Evolutionary conservation across 2,329 filamentous ascomycete species (phyloP).

Genomic region (Mycosphaerelloides madeirae): DNA sequence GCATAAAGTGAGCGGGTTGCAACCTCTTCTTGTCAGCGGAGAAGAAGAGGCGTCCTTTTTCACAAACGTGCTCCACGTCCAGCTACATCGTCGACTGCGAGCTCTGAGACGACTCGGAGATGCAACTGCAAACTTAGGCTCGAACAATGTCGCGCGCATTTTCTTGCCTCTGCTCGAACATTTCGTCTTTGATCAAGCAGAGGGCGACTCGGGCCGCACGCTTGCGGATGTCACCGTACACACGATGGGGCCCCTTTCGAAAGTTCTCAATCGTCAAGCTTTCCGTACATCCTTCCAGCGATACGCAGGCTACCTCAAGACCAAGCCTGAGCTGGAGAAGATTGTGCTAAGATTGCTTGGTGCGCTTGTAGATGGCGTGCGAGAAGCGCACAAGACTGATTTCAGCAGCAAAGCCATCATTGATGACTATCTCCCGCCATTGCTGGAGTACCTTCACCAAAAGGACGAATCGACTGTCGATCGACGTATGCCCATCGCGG

Average conservation of each 20-base stretch:
- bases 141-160: conserved; percentile 76
- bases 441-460: conserved; percentile 82
- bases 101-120: conserved; percentile 72
- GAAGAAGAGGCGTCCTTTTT: conserved; percentile 87
- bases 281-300: conserved; percentile 79
- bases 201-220: conserved; percentile 73
- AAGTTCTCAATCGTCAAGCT: conserved; percentile 82
- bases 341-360: conserved; percentile 77
- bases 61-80: conserved; percentile 84
- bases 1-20: conserved; percentile 68
- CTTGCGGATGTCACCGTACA: conserved; percentile 80
- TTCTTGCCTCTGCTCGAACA: conserved; percentile 91
- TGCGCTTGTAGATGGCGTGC: conserved; percentile 73
- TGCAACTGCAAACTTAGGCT: conserved; percentile 63
- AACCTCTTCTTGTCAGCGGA: conserved; percentile 61
- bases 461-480: conserved; percentile 95
- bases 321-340: conserved; percentile 78
- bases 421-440: conserved; percentile 68
- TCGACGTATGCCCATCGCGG: conserved; percentile 81
- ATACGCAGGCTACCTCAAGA: conserved; percentile 76
- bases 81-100: conserved; percentile 77
- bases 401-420: conserved; percentile 46
- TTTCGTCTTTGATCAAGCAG: conserved; percentile 79
- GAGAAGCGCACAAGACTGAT: conserved; percentile 24
- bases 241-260: conserved; percentile 69